These are phyloP conservation scores for Evernia prunastri DNA, from an alignment of 495 filamentous ascomycete genomes.

Conservation along the genomic window DNA sequence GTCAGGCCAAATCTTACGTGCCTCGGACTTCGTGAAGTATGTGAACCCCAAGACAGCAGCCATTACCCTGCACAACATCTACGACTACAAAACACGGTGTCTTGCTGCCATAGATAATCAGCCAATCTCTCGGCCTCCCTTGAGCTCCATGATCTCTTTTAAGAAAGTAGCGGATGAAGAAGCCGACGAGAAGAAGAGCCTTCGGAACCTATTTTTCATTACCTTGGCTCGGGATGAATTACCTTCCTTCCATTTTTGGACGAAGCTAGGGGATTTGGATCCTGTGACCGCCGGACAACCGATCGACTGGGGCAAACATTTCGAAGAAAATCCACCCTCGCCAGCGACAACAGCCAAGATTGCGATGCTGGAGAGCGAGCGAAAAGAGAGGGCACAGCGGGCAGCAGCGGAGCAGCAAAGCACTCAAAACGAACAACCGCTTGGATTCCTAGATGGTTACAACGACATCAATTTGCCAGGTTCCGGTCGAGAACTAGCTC, in stretches of 20 bases:
- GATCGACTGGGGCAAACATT: slow-evolving; percentile 8
- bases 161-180: background rate
- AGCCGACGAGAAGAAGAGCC: background rate
- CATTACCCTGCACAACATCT: slow-evolving; percentile 4
- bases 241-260: slow-evolving; percentile 21
- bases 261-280: slow-evolving; percentile 8
- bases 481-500: background rate
- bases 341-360: background rate
- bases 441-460: background rate
- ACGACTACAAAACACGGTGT: slow-evolving; percentile 12
- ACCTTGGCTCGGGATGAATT: slow-evolving; percentile 13
- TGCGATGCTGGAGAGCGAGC: background rate
- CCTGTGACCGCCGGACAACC: slow-evolving; percentile 1
- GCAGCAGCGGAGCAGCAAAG: background rate
- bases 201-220: slow-evolving; percentile 16
- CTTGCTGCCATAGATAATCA: background rate
- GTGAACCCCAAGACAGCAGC: slow-evolving; percentile 8
- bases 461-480: background rate
- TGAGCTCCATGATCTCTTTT: background rate
- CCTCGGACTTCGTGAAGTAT: slow-evolving; percentile 8
- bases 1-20: slow-evolving; percentile 3
- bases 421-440: background rate
- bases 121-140: background rate
- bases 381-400: background rate
- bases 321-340: background rate